phyloP scores from a whole-genome alignment of 768 basidiomycete species.

The Boletus sp. region DNA sequence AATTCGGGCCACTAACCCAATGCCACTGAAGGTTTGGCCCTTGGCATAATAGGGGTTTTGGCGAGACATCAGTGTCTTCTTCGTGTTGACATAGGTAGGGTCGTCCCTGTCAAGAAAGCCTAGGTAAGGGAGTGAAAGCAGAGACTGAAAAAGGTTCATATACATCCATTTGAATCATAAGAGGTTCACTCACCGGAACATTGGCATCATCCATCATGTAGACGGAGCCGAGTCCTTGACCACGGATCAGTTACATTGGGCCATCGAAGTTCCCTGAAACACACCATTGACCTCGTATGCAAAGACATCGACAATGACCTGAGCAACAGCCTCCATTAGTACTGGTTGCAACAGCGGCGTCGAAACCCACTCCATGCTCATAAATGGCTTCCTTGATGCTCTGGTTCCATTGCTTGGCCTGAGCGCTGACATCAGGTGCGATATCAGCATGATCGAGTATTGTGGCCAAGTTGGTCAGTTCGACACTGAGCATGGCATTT shows the following conservation, averaged over 20 bases:
- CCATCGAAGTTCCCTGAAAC: not conserved
- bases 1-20: constrained; percentile 50
- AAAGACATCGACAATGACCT: constrained; percentile 66
- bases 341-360: not conserved
- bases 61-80: constrained; percentile 56
- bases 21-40: constrained; percentile 62
- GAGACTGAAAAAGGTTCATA: constrained; percentile 43
- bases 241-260: not conserved
- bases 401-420: constrained; percentile 57
- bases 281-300: constrained; percentile 77
- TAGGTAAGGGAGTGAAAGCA: constrained; percentile 77
- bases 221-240: constrained; percentile 58
- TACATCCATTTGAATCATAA: not conserved
- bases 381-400: constrained; percentile 61
- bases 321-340: not conserved
- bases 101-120: constrained; percentile 66
- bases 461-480: constrained; percentile 57
- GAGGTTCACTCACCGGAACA: constrained; percentile 56
- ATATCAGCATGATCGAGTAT: constrained; percentile 53
- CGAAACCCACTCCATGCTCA: constrained; percentile 50
- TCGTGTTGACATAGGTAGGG: constrained; percentile 62
- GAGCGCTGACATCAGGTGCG: constrained; percentile 48
- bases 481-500: constrained; percentile 81
- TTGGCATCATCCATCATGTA: constrained; percentile 88
- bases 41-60: constrained; percentile 70